Evolutionary conservation across 1,284 basidiomycete species (phyloP).

Genomic region (Ceratobasidium sp.): DNA sequence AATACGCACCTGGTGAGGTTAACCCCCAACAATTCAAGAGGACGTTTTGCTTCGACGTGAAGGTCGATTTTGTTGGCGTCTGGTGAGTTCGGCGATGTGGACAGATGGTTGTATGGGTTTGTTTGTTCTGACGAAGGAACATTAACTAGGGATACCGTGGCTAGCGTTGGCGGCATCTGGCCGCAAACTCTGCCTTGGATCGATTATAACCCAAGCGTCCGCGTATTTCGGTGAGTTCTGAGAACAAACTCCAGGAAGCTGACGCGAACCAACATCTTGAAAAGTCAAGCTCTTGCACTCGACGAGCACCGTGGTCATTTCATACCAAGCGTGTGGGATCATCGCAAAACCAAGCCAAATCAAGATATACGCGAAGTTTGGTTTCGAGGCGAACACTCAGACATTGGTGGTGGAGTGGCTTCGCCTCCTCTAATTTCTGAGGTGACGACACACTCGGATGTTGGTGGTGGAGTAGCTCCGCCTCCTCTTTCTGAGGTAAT

Average conservation of each 20-base stretch:
- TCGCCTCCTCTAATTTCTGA: too few species aligned
- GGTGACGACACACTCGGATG: slow-evolving; percentile 44
- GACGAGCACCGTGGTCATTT: slow-evolving; percentile 55
- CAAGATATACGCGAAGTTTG: slow-evolving; percentile 37
- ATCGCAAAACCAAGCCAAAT: neutral
- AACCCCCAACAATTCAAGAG: slow-evolving; percentile 45
- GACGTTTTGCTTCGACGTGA: slow-evolving; percentile 41
- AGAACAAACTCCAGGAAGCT: too few species aligned
- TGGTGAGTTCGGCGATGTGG: slow-evolving; percentile 50
- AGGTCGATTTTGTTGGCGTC: slow-evolving; percentile 48
- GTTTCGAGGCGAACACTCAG: slow-evolving; percentile 40
- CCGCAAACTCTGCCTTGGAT: slow-evolving; percentile 39
- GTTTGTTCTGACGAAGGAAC: neutral
- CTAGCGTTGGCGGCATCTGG: slow-evolving; percentile 36
- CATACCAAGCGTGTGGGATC: slow-evolving; percentile 49
- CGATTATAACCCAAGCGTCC: slow-evolving; percentile 42
- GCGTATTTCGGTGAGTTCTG: slow-evolving; percentile 27
- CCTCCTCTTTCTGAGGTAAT: too few species aligned
- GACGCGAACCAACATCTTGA: neutral
- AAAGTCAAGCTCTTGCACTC: slow-evolving; percentile 54
- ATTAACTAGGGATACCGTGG: slow-evolving; percentile 45
- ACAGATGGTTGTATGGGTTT: neutral
- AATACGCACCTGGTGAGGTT: neutral
- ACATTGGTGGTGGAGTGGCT: too few species aligned
- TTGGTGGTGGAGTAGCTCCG: slow-evolving; percentile 41